phyloP scores from a whole-genome alignment of 2,329 filamentous ascomycete species.

The Calonectria multiphialidica region DNA sequence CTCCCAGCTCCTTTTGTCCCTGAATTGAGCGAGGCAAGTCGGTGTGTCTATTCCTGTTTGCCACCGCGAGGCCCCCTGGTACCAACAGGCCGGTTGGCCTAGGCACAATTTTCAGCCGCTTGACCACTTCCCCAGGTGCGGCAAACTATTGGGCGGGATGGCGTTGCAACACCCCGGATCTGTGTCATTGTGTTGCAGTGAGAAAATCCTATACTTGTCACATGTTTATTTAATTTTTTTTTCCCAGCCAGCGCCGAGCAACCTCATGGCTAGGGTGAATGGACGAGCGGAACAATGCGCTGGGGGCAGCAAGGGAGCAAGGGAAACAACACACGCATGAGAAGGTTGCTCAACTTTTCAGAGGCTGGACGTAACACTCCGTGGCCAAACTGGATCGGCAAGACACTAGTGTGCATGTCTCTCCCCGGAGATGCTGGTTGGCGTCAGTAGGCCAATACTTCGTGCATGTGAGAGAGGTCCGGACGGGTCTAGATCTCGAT shows the following conservation, averaged over 20 bases:
- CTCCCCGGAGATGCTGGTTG: background rate
- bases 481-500: slow-evolving; percentile 3
- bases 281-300: slow-evolving; percentile 20
- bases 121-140: slow-evolving; percentile 18
- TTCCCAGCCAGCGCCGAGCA: background rate
- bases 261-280: slow-evolving; percentile 17
- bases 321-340: background rate
- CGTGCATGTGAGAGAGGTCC: slow-evolving; percentile 14
- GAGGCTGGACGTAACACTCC: background rate
- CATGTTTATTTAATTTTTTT: slow-evolving; percentile 14
- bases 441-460: background rate
- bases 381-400: background rate
- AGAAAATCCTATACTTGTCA: slow-evolving; percentile 15
- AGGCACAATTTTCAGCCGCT: slow-evolving; percentile 29
- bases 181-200: slow-evolving; percentile 16
- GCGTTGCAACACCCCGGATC: slow-evolving; percentile 30
- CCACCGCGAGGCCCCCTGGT: slow-evolving; percentile 10
- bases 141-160: slow-evolving; percentile 33
- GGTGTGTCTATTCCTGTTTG: background rate
- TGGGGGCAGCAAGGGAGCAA: background rate
- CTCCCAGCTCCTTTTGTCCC: background rate
- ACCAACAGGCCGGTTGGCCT: slow-evolving; percentile 29
- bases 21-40: background rate
- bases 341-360: background rate
- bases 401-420: background rate